Base-by-base conservation (phyloP, 768 basidiomycete species). In the Scleroderma bovista region DNA sequence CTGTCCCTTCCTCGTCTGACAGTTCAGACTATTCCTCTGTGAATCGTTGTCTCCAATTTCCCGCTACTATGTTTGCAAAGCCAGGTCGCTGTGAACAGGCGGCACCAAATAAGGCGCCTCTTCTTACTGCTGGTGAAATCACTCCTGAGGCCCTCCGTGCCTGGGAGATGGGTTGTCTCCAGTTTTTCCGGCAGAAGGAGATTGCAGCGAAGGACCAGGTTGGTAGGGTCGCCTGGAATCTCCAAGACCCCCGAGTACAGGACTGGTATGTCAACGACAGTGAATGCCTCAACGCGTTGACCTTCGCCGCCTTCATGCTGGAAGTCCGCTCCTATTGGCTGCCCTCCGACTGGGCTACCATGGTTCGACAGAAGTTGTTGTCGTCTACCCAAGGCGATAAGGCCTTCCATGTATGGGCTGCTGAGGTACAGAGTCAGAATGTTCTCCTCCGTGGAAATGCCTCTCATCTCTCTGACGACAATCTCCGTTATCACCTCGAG, bases 181-280 rank as follows among this genome's bases (percentile, higher is more conserved):
- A 48, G 8, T 53, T 42, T 20, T 49, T 48, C 23, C 6, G 24
- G 1, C 47, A 51, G 34, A 36, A 36, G 34, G 34, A 36, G 12
- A 36, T 36, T 12, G 5, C 34, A 3, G 12, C 6, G 12, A n/a
- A 13, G 13, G 39, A 20, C 2, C 46, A 55, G 15, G 54, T 55
- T 1, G 6, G 31, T 17, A 44, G 32, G n/a, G 37, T 55, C 7
- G 41, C 47, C 6, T 55, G 47, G 50, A 36, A 43, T 3, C 24
- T 55, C 16, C 42, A 48, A 10, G 54, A 55, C 23, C 7, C 43
- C 1, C 29, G 26, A 0, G 17, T 55, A 0, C 34, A 41, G 16
- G 50, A 55, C 23, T 55, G 54, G 54, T 55, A 55, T 32, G 4
- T 42, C 15, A 47, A 24, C 2, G 26, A 54, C 9, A 7, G 29